Conservation (phyloP, 1,139 yeast genomes). For the Sugiyamaella paludigena region DNA sequence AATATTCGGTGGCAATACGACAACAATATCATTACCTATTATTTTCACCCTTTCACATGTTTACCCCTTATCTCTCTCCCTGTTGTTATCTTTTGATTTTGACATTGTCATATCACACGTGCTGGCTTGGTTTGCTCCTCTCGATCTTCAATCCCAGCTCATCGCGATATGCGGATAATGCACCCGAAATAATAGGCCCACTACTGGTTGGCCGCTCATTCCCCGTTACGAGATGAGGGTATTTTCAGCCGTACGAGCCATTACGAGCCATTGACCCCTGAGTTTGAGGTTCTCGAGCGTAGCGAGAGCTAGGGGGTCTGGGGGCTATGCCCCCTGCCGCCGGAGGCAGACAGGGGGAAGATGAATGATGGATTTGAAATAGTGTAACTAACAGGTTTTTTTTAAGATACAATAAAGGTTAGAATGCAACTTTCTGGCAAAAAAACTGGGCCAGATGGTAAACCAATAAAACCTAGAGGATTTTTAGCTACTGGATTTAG, state of each 20-base stretch:
- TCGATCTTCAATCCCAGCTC: too few relatives aligned
- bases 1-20: too few relatives aligned
- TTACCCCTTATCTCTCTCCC: too few relatives aligned
- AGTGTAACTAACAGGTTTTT: neutral
- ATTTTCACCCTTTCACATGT: too few relatives aligned
- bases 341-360: neutral
- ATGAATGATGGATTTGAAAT: too few relatives aligned
- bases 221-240: too few relatives aligned
- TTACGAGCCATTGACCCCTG: too few relatives aligned
- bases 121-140: too few relatives aligned
- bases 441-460: constrained; percentile 22
- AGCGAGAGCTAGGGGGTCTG: constrained; percentile 4
- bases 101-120: neutral
- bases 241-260: too few relatives aligned
- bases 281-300: neutral
- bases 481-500: constrained; percentile 76
- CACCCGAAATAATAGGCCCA: neutral
- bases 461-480: constrained; percentile 54
- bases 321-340: neutral
- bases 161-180: too few relatives aligned
- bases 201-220: neutral
- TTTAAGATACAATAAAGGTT: constrained; percentile 73
- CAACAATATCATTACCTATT: too few relatives aligned
- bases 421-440: constrained; percentile 81
- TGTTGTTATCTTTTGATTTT: neutral